Evolutionary conservation across 352 stramenopile genomes (phyloP).

Genomic region (Phytophthora citricola): DNA sequence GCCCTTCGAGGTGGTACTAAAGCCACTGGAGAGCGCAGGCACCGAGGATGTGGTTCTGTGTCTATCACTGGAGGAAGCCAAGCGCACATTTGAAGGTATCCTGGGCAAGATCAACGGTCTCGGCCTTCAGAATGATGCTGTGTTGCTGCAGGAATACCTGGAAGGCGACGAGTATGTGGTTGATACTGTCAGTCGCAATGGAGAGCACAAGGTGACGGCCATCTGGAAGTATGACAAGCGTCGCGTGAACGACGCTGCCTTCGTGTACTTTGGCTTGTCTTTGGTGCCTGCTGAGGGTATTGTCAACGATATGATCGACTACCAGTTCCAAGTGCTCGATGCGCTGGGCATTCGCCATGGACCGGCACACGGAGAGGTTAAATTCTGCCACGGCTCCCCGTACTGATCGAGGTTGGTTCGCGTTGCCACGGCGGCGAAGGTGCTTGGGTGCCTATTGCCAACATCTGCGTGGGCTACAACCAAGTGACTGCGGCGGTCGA

Average conservation of each 20-base stretch:
- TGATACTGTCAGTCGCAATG: conserved; percentile 94
- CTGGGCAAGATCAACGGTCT: conserved; percentile 89
- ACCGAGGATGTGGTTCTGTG: conserved; percentile 87
- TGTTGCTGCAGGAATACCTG: conserved; percentile 94
- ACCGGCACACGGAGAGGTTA: conserved; percentile 84
- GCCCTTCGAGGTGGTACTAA: conserved; percentile 91
- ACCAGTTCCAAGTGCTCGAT: conserved; percentile 83
- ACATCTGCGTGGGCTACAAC: conserved; percentile 94
- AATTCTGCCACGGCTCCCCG: conserved; percentile 84
- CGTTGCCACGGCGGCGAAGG: conserved; percentile 96
- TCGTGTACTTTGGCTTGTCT: conserved; percentile 94
- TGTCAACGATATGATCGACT: conserved; percentile 85
- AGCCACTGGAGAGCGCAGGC: conserved; percentile 84
- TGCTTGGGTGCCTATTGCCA: conserved; percentile 92
- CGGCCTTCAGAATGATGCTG: conserved; percentile 84
- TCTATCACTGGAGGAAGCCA: conserved; percentile 72
- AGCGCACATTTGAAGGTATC: conserved; percentile 86
- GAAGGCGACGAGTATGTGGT: conserved; percentile 96
- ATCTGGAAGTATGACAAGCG: conserved; percentile 99
- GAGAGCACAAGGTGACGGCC: conserved; percentile 94
- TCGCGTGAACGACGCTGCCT: conserved; percentile 92
- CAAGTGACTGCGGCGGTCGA: conserved; percentile 93
- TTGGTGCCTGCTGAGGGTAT: conserved; percentile 72
- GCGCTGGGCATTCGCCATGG: conserved; percentile 78
- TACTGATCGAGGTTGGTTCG: conserved; percentile 96